Evolutionary conservation across 2,329 filamentous ascomycete genomes (phyloP), one percentile per base, ranked within the genome.

Genomic region (Pseudogymnoascus verrucosus): DNA sequence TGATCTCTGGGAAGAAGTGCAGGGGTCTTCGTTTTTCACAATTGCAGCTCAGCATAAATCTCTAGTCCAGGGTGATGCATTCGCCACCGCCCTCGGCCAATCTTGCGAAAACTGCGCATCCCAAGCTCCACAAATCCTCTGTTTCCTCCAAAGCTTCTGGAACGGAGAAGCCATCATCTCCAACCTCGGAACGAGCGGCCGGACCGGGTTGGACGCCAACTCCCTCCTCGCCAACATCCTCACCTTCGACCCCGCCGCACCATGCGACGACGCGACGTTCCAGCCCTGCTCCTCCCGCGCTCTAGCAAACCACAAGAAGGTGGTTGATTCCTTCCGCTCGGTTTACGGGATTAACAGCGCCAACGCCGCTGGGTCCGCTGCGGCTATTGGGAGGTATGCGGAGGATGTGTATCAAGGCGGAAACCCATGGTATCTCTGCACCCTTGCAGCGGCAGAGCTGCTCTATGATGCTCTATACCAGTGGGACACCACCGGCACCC

Each of bases 1-100:
- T 70, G 91, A 96, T 73, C 81, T 96, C 2, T 95, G 91, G 91
- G 91, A 95, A 73, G 91, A 95, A 73, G 84, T 93, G 10, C 78
- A 80, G 23, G 89, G 89, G 39, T 87, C 84, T 21, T 92, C 89
- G 0, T 95, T 93, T 78, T 96, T 93, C 75, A 95, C 90, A 1
- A 77, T 86, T 34, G 84, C 85, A 2, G 82, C 83, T 44, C 85
- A 89, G 65, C 86, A 93, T 72, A 84, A 89, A 68, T 81, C 85
- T n/a, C 77, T 88, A 10, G 78, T 86, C 7, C 85, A 90, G 75
- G 90, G 91, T 5, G 84, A 80, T 62, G 78, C 80, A 2, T 80
- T 95, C 12, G 89, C 90, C 4, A 75, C 75, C n/a, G 77, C 79
- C 16, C 79, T 93, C 4, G 85, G 86, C 12, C 79, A 83, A 62